These are phyloP conservation scores for Taphrina betulina DNA, from an alignment of 1,139 yeast genomes.

Conservation along the genomic window DNA sequence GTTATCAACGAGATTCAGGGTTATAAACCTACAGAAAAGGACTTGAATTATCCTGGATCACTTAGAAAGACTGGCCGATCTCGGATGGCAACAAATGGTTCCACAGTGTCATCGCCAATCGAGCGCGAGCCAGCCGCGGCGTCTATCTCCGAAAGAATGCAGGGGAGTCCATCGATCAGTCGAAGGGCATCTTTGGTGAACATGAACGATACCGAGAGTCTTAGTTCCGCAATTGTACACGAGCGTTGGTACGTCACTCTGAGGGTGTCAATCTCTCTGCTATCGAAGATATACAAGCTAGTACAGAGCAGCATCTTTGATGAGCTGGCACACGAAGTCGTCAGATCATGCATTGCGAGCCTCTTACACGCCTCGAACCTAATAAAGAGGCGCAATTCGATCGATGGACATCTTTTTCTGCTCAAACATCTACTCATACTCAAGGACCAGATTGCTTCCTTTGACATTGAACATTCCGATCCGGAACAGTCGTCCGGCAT, in stretches of 20 bases:
- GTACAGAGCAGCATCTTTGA: conserved; percentile 75
- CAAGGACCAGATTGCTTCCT: conserved; percentile 67
- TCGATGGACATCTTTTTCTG: conserved; percentile 65
- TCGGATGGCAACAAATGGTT: background rate
- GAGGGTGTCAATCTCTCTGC: conserved; percentile 63
- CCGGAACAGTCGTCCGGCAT: conserved; percentile 58
- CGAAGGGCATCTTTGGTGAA: background rate
- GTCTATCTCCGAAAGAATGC: no score
- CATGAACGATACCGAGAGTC: conserved; percentile 8
- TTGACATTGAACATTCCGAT: conserved; percentile 75
- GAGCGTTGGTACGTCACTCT: conserved; percentile 66
- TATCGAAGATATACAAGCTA: conserved; percentile 77
- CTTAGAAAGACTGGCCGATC: conserved; percentile 7
- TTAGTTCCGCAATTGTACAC: conserved; percentile 6
- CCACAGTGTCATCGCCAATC: background rate
- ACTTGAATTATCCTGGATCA: conserved; percentile 36
- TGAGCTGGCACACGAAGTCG: conserved; percentile 82
- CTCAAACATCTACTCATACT: conserved; percentile 70
- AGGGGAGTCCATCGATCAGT: background rate
- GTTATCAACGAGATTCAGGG: conserved; percentile 42
- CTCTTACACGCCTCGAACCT: conserved; percentile 54
- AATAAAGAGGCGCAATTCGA: conserved; percentile 48
- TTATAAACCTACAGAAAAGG: conserved; percentile 37
- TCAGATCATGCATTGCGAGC: conserved; percentile 70
- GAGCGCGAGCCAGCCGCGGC: no score